Evolutionary conservation across 2,329 filamentous ascomycete species (phyloP).

Genomic region (Neurospora sp.): DNA sequence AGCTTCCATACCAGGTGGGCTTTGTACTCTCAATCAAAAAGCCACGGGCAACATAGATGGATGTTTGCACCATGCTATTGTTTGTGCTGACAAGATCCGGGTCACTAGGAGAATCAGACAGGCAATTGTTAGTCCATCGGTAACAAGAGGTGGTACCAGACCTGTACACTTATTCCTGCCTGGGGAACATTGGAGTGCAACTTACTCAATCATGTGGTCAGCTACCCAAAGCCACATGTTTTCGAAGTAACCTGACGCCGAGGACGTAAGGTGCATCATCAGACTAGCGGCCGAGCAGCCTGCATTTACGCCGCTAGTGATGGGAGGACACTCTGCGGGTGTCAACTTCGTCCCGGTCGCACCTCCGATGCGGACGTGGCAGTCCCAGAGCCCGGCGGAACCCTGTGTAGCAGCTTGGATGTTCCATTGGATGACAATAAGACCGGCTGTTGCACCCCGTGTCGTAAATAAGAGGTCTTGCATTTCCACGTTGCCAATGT

Average conservation of each 20-base stretch:
- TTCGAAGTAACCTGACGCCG: slow-evolving; percentile 38
- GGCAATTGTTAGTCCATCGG: not conserved
- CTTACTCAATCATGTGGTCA: slow-evolving; percentile 37
- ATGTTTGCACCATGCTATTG: slow-evolving; percentile 18
- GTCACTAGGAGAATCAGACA: not conserved
- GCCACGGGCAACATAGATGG: slow-evolving; percentile 22
- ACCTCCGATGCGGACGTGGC: too few relatives aligned
- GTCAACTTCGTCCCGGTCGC: too few relatives aligned
- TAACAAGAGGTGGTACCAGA: not conserved
- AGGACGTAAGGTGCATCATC: slow-evolving; percentile 22
- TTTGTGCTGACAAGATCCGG: slow-evolving; percentile 36
- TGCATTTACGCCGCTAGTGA: too few relatives aligned
- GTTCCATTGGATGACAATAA: slow-evolving; percentile 64
- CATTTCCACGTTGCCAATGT: slow-evolving; percentile 55
- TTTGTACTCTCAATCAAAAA: slow-evolving; percentile 19
- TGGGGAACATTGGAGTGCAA: not conserved
- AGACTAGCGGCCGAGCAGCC: too few relatives aligned
- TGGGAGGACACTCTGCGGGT: too few relatives aligned
- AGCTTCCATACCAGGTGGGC: slow-evolving; percentile 15
- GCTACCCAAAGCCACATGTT: slow-evolving; percentile 57
- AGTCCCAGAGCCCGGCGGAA: too few relatives aligned
- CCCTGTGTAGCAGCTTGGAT: slow-evolving; percentile 25
- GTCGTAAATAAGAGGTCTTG: slow-evolving; percentile 51
- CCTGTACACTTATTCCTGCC: too few relatives aligned
- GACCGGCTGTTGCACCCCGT: slow-evolving; percentile 46